Conservation (phyloP, 331 rosid species). For the Telfairia occidentalis region DNA sequence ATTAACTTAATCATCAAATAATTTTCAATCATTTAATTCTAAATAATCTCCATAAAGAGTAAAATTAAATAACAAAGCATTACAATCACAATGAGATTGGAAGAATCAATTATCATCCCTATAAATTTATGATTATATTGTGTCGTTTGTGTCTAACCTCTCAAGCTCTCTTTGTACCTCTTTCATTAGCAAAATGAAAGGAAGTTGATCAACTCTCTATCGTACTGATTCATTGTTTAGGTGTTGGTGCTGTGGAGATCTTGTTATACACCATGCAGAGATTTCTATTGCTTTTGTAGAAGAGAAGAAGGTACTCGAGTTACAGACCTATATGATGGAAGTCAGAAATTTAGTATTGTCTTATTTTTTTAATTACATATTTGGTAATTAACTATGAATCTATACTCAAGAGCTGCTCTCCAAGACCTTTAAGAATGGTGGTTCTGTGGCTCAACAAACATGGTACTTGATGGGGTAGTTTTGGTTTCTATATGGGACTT, state of each 20-base stretch:
- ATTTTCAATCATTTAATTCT: too few species aligned
- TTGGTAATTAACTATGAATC: background rate
- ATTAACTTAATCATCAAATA: too few species aligned
- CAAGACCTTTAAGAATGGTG: background rate
- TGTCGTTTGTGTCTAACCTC: background rate
- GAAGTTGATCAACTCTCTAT: background rate
- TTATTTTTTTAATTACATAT: too few species aligned
- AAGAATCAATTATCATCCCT: background rate
- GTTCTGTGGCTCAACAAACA: background rate
- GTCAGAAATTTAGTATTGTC: background rate
- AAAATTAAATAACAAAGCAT: too few species aligned
- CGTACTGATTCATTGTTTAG: conserved; percentile 21
- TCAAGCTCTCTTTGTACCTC: background rate
- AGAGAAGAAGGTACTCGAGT: conserved; percentile 85
- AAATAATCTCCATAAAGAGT: too few species aligned
- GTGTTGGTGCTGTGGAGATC: conserved; percentile 89
- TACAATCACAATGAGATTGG: background rate
- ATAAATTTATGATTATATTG: background rate
- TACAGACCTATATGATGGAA: conserved; percentile 22
- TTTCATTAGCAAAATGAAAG: background rate
- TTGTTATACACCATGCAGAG: conserved; percentile 77
- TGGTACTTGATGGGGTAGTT: background rate
- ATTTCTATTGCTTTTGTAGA: conserved; percentile 65
- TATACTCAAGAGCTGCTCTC: background rate
- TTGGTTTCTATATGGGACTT: conserved; percentile 31